phyloP scores from a whole-genome alignment of 805 yeast species.

The Kazachstania bromeliacearum region DNA sequence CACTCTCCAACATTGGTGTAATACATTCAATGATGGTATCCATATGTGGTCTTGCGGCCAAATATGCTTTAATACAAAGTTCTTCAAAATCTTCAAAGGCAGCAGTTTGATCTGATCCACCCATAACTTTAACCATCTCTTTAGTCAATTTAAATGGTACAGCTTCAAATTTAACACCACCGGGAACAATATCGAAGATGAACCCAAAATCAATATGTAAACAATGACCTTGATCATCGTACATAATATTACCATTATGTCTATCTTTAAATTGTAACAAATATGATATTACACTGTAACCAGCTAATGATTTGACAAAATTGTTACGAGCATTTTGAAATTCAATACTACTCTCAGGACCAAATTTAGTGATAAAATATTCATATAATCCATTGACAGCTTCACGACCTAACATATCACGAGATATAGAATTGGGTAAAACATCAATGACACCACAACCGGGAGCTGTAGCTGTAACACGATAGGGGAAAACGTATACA shows the following conservation, averaged over 20 bases:
- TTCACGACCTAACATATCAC: conserved; percentile 98
- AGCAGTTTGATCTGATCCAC: conserved; percentile 78
- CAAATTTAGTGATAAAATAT: conserved; percentile 84
- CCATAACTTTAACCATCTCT: conserved; percentile 94
- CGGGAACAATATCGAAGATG: conserved; percentile 97
- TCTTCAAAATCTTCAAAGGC: conserved; percentile 93
- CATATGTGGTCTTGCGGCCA: conserved; percentile 81
- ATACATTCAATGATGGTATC: conserved; percentile 79
- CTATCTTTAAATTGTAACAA: conserved; percentile 91
- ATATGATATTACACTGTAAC: conserved; percentile 85
- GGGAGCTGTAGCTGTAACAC: conserved; percentile 97
- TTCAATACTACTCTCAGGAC: conserved; percentile 84
- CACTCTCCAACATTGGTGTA: conserved; percentile 87
- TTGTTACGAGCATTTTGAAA: conserved; percentile 89
- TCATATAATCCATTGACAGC: conserved; percentile 96
- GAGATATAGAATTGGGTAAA: conserved; percentile 83
- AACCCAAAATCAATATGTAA: conserved; percentile 97
- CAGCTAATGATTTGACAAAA: conserved; percentile 88
- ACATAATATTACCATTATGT: conserved; percentile 96
- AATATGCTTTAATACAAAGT: conserved; percentile 82
- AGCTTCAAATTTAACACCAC: conserved; percentile 96
- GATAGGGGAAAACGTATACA: conserved; percentile 80
- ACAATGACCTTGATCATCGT: conserved; percentile 90
- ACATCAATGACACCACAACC: conserved; percentile 99
- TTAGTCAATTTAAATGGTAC: conserved; percentile 94